Percentiles rank a stretch among this genome's conserved stretches.
phyloP scores from a whole-genome alignment of 495 filamentous ascomycete genomes.

The Geoglossum glabrum region DNA sequence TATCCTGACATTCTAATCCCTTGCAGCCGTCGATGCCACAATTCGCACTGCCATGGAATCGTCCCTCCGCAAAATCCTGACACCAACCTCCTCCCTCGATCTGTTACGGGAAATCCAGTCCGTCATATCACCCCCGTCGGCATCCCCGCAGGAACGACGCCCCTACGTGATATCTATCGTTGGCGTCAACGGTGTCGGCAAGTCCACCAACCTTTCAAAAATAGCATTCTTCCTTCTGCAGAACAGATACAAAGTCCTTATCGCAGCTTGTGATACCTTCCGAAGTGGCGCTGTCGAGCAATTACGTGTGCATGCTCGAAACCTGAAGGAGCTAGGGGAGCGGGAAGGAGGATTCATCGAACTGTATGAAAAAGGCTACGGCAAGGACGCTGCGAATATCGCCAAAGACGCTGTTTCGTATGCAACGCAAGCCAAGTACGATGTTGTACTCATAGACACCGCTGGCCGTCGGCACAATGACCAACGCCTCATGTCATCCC shows the following conservation, averaged over 20 bases:
- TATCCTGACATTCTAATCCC: conserved; percentile 2
- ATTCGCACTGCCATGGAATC: conserved; percentile 72
- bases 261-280: conserved; percentile 94
- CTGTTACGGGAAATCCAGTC: conserved; percentile 80
- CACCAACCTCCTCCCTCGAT: conserved; percentile 84
- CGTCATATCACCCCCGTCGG: conserved; percentile 40
- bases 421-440: conserved; percentile 52
- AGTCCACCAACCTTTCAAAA: conserved; percentile 91
- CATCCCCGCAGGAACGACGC: conserved; percentile 34
- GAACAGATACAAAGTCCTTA: conserved; percentile 87
- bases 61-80: conserved; percentile 82
- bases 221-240: conserved; percentile 94
- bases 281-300: conserved; percentile 95
- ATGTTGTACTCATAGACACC: conserved; percentile 93
- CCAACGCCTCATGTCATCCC: conserved; percentile 73
- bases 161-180: conserved; percentile 97
- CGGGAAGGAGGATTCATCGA: conserved; percentile 72
- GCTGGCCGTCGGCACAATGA: conserved; percentile 92
- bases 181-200: conserved; percentile 94
- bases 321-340: conserved; percentile 64
- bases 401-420: conserved; percentile 80
- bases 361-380: conserved; percentile 90
- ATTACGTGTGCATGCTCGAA: conserved; percentile 78
- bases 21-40: conserved; percentile 48
- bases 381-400: conserved; percentile 88